These are phyloP conservation scores for Inga oerstediana DNA, from an alignment of 306 rosid genomes.

Conservation along the genomic window DNA sequence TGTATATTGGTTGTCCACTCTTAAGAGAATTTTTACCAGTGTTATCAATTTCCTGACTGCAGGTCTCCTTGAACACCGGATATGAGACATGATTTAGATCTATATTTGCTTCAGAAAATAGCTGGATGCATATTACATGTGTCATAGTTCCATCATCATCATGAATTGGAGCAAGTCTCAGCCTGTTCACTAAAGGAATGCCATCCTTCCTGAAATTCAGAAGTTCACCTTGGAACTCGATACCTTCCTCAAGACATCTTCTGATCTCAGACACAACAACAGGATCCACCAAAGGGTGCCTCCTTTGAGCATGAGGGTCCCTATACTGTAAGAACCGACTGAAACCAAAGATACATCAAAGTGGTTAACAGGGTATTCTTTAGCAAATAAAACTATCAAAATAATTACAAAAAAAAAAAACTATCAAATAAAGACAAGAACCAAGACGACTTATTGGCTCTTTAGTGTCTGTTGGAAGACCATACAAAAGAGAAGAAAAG, in stretches of 20 bases:
- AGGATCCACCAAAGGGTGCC: slow-evolving; percentile 97
- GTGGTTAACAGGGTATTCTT: not conserved
- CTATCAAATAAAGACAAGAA: not conserved
- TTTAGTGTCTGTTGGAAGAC: not conserved
- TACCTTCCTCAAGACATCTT: slow-evolving; percentile 87
- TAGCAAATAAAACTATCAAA: not conserved
- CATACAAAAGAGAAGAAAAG: not conserved
- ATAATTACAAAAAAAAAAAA: not conserved
- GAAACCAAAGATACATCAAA: slow-evolving; percentile 45
- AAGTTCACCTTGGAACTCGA: slow-evolving; percentile 92
- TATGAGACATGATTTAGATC: slow-evolving; percentile 79
- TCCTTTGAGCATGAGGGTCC: slow-evolving; percentile 91
- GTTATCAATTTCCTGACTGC: slow-evolving; percentile 54
- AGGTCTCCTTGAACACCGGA: slow-evolving; percentile 87
- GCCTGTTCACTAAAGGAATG: slow-evolving; percentile 79
- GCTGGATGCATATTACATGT: slow-evolving; percentile 88
- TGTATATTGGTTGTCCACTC: slow-evolving; percentile 45
- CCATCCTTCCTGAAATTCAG: slow-evolving; percentile 96
- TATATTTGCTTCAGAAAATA: slow-evolving; percentile 79
- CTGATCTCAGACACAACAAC: slow-evolving; percentile 95
- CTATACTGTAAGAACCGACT: slow-evolving; percentile 94
- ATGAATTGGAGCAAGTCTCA: slow-evolving; percentile 79
- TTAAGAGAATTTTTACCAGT: slow-evolving; percentile 45
- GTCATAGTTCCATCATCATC: slow-evolving; percentile 88
- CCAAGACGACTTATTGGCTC: not conserved